Conservation (phyloP, 371 early-diverging fungal species). For the Funneliformis caledonium region DNA sequence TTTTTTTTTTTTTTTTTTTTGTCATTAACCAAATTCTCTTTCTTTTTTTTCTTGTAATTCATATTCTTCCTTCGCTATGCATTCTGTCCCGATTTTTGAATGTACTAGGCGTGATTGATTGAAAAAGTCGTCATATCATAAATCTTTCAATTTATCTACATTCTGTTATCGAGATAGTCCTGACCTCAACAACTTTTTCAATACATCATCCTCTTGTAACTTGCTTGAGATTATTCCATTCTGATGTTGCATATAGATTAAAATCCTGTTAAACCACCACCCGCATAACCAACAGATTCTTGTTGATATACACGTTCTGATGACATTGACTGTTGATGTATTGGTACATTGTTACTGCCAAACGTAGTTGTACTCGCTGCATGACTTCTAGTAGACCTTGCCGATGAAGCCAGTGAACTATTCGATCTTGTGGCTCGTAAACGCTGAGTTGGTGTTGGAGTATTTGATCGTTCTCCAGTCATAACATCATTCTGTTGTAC, state of each 20-base stretch:
- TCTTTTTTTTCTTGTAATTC: no score
- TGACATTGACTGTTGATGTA: not conserved
- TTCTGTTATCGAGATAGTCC: no score
- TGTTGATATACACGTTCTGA: slow-evolving; percentile 14
- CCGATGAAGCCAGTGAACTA: slow-evolving; percentile 13
- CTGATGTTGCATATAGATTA: not conserved
- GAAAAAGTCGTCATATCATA: no score
- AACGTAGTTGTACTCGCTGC: not conserved
- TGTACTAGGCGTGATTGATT: no score
- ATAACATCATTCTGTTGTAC: not conserved
- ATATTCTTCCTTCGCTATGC: no score
- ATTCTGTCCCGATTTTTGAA: no score
- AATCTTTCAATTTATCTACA: no score
- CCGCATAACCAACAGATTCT: slow-evolving; percentile 15
- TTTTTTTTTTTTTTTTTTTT: no score
- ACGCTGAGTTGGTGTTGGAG: not conserved
- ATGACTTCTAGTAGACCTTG: not conserved
- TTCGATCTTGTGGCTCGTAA: slow-evolving; percentile 24
- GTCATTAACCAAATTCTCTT: no score
- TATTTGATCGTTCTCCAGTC: not conserved
- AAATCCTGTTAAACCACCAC: not conserved
- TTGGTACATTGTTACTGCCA: not conserved
- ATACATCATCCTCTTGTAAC: no score
- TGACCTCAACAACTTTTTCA: no score
- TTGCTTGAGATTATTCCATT: no score